These are phyloP conservation scores for Malus sieversii DNA, from an alignment of 306 rosid genomes.

Conservation along the genomic window DNA sequence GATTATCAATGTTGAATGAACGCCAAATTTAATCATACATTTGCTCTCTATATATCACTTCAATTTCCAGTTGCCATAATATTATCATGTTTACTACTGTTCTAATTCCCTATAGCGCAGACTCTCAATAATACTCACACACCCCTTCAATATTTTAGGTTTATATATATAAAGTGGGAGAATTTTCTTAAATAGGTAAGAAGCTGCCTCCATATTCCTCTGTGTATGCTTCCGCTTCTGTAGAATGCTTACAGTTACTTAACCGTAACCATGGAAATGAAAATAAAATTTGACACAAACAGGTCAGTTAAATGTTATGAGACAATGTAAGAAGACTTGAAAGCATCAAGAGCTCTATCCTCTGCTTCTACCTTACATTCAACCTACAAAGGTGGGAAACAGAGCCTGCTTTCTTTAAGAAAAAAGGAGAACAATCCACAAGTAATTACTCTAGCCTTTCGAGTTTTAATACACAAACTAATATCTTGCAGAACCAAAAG, in stretches of 20 bases:
- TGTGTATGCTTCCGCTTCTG: not conserved
- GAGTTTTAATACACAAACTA: not conserved
- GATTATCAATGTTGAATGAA: not conserved
- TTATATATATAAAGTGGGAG: no score
- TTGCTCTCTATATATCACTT: not conserved
- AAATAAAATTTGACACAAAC: not conserved
- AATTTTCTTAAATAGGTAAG: no score
- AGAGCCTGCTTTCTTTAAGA: not conserved
- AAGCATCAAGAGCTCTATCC: not conserved
- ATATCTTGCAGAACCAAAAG: not conserved
- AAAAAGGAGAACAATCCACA: not conserved
- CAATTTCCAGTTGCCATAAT: not conserved
- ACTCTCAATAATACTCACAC: no score
- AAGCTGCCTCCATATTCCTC: not conserved
- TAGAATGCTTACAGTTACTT: not conserved
- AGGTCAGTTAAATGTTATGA: not conserved
- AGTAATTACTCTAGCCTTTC: not conserved
- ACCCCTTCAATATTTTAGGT: no score
- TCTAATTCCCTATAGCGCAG: not conserved
- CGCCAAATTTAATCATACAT: not conserved
- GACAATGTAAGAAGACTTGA: not conserved
- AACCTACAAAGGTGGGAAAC: not conserved
- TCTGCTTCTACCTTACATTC: not conserved
- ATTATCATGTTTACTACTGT: not conserved
- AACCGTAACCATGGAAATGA: not conserved